Conservation (phyloP, 345 rosid genomes). For the Cardiospermum halicacabum region DNA sequence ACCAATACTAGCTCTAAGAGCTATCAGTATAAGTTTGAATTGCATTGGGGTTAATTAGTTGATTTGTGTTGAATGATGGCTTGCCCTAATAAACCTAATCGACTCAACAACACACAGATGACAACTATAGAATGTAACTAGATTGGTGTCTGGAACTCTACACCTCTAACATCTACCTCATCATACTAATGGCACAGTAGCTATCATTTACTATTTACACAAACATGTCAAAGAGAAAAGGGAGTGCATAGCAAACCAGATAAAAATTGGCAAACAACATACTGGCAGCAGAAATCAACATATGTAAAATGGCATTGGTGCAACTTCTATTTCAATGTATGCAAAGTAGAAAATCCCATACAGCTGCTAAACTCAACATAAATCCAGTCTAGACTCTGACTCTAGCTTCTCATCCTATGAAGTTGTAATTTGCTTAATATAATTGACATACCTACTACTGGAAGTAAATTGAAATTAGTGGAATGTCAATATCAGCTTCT, state of each 20-base stretch:
- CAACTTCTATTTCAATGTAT: background rate
- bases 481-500: slow-evolving; percentile 85
- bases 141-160: too few relatives aligned
- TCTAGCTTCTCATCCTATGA: background rate
- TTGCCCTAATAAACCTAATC: too few relatives aligned
- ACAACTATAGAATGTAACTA: too few relatives aligned
- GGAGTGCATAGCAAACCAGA: background rate
- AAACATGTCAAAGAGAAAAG: background rate
- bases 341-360: background rate
- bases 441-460: background rate
- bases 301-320: background rate
- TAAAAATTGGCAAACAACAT: background rate
- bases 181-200: too few relatives aligned
- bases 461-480: slow-evolving; percentile 72
- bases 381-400: background rate
- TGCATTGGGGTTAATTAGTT: too few relatives aligned
- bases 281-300: background rate
- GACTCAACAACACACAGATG: too few relatives aligned
- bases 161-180: too few relatives aligned
- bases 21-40: too few relatives aligned
- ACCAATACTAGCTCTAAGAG: too few relatives aligned
- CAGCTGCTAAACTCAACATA: background rate
- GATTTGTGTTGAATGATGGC: too few relatives aligned
- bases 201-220: background rate
- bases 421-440: background rate